Evolutionary conservation across 208 protist species (phyloP), one percentile per base, ranked within the genome.

Genomic region (Kentomonas sorsogonicus): DNA sequence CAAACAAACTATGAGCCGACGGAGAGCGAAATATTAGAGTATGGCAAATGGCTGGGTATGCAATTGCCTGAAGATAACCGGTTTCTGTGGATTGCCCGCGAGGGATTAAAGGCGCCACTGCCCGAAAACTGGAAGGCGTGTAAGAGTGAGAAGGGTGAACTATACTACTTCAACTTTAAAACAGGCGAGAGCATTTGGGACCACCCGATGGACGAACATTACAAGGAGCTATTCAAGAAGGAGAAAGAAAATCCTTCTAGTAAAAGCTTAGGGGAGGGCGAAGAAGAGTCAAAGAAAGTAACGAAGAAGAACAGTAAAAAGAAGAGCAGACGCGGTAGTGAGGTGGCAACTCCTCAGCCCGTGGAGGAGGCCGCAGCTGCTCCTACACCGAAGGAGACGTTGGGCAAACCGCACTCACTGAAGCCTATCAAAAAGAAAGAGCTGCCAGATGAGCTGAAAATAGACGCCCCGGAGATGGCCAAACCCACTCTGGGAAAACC

Each of bases 121-220:
- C 96, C 96, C 0, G 87, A 96, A 9, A 51, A 91, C 60, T 98
- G 96, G 94, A 97, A 93, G 59, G 91, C 93, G 0, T 97, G 91
- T 71, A 83, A 94, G 48, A 91, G 91, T 39, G 73, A 92, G 39
- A 89, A 94, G 34, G 91, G 91, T 15, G 88, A 97, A 36, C 60
- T 98, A 10, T 98, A 98, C 65, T 98, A 97, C 62, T 98, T 97
- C 72, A 98, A 98, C 72, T 95, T 97, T 59, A 83, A 79, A 46
- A 94, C 86, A 0, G 91, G 88, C 34, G 63, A 96, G 41, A 93
- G 79, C 40, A 94, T 89, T 52, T 98, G 96, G 96, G 94, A 97
- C 51, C 96, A 98, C 64, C 96, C 96, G 13, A 76, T 90, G 45
- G 96, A 98, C 57, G 74, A 95, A n/a, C 81, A 97, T 66, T 98